Evolutionary conservation across 129 eudicot species (phyloP).

Genomic region (Silybum marianum): DNA sequence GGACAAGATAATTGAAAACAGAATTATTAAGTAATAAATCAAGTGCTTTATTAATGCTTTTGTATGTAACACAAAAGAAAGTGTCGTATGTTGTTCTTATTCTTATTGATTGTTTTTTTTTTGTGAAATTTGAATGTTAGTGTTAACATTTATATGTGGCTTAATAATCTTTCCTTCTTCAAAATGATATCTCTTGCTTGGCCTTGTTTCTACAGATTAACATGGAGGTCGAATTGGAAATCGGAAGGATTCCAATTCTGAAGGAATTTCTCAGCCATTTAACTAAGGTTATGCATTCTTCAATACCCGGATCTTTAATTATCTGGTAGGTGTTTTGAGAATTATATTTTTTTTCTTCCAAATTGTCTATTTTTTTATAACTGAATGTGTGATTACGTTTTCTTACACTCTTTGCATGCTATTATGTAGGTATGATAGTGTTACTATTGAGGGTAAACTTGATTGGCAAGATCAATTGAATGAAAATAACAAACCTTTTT

Average conservation of each 20-base stretch:
- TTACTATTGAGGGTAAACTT: conserved; percentile 68
- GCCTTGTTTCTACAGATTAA: conserved; percentile 59
- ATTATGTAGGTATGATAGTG: conserved; percentile 82
- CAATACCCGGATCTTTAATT: conserved; percentile 71
- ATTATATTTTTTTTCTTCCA: background rate
- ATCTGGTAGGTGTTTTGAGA: conserved; percentile 59
- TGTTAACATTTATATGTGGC: background rate
- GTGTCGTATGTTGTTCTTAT: background rate
- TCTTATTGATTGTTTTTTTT: background rate
- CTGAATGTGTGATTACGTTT: background rate
- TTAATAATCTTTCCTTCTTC: background rate
- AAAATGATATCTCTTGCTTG: background rate
- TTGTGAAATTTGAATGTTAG: background rate
- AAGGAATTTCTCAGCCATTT: conserved; percentile 80
- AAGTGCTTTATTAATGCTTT: conserved; percentile 9
- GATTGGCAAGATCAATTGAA: conserved; percentile 82
- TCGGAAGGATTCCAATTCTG: conserved; percentile 53
- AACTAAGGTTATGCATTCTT: conserved; percentile 74
- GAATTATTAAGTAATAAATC: background rate
- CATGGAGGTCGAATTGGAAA: conserved; percentile 76
- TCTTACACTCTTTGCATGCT: background rate
- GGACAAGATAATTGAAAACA: conserved; percentile 35
- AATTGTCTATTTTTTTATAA: background rate
- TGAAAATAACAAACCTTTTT: conserved; percentile 72
- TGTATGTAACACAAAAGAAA: background rate